A percentile compares a stretch with the other conserved stretches of the same genome.
Conservation (phyloP, 805 yeast species). For the Candida ipomoeae region DNA sequence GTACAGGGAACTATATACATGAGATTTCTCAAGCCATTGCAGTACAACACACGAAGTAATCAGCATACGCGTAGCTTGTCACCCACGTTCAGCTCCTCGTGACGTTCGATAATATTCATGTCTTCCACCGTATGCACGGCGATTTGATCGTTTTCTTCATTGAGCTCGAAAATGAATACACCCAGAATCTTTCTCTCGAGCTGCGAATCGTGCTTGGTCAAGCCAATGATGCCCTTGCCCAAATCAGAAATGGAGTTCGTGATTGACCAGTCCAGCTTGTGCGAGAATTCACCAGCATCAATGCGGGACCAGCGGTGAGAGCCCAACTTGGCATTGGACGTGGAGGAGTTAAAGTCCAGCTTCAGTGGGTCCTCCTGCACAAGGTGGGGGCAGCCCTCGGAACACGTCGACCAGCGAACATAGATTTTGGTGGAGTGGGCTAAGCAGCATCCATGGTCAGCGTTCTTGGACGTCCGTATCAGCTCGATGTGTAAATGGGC, state of each 20-base stretch:
- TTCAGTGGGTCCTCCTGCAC: background rate
- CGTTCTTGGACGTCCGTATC: slow-evolving; percentile 28
- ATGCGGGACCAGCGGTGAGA: slow-evolving; percentile 38
- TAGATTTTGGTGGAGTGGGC: slow-evolving; percentile 46
- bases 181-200: slow-evolving; percentile 49
- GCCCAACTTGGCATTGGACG: slow-evolving; percentile 38
- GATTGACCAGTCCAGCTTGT: slow-evolving; percentile 16
- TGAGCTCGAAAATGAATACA: slow-evolving; percentile 62
- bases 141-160: slow-evolving; percentile 49
- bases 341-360: slow-evolving; percentile 16
- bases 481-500: slow-evolving; percentile 51
- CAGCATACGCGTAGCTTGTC: slow-evolving; percentile 16
- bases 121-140: slow-evolving; percentile 65
- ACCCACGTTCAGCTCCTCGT: slow-evolving; percentile 8
- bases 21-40: too few relatives aligned
- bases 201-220: slow-evolving; percentile 21
- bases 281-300: slow-evolving; percentile 23
- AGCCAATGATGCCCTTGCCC: slow-evolving; percentile 32
- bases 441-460: slow-evolving; percentile 30
- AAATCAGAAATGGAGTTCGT: slow-evolving; percentile 25
- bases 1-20: slow-evolving; percentile 7
- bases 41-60: background rate
- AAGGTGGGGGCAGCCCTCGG: slow-evolving; percentile 49
- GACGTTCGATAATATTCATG: slow-evolving; percentile 52
- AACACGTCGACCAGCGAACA: slow-evolving; percentile 56